Evolutionary conservation across 1,284 basidiomycete genomes (phyloP), one percentile per base, ranked within the genome.

Genomic region (Sporisorium sorghi): DNA sequence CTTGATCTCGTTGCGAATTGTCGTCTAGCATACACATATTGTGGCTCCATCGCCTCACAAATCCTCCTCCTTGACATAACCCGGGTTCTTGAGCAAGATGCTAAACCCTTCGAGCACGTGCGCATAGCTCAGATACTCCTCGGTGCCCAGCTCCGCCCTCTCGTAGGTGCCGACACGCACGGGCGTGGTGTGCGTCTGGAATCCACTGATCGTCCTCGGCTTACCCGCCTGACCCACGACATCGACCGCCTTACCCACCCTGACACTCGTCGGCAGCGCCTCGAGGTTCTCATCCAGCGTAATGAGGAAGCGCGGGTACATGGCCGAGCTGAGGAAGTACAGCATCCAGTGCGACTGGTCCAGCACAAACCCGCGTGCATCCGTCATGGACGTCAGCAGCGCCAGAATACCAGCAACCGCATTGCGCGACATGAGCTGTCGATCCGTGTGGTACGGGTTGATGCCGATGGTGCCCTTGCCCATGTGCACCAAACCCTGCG

Each of bases 311-410:
- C 97, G 91, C 11, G 97, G 97, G 86, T 94, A 97, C 95, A 99
- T 99, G 63, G 95, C 92, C 8, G 93, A 90, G 10, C 91, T 90
- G 47, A 99, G 89, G 88, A 94, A 95, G 88, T 93, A 99, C 58
- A 99, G 87, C 93, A 98, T 96, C 97, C 97, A 99, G 86, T 98
- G 96, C 73, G 92, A 91, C 85, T 92, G 95, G 84, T 94, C 94
- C 30, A 99, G 89, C 4, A 99, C 88, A 94, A 94, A 97, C 67
- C 90, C 89, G 86, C 94, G 93, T 17, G 94, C 90, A 78, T 99
- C 94, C 19, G 93, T 97, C 85, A 99, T 98, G 21, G 93, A 93
- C 0, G 92, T 90, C 51, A 99, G 83, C 0, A 93, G 91, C 12
- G 94, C 90, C 66, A 99, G 86, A 42, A 99, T 86, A 62, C 96